Evolutionary conservation across 139 green algal species (phyloP), one percentile per base, ranked within the genome.

Genomic region (Coelastrella sp.): DNA sequence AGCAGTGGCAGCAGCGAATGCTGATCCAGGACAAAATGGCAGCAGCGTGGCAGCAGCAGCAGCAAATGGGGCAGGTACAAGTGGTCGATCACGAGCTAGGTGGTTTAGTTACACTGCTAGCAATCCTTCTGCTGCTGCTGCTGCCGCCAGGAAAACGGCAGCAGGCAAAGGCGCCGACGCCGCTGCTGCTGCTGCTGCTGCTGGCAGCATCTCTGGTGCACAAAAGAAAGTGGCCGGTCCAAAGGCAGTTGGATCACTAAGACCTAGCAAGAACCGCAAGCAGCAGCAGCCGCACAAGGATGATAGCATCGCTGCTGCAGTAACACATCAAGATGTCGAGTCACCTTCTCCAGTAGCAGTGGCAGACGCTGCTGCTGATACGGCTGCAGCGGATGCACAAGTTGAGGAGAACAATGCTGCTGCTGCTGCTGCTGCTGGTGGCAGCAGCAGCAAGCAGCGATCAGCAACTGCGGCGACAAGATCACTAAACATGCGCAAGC

Each of bases 381-480:
- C 13, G 27, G 30, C 32, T 35, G 48, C 34, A 21, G 35, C 32
- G 2, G 67, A 51, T 6, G 17, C 17, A 6, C 27, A 27, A 11
- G 13, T 3, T 79, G 72, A 8, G 11, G 45, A 2, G 11, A 13
- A 57, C 45, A 57, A 13, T 69, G 50, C 11, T 67, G 59, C 53
- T 72, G 40, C n/a, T 48, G 50, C 19, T 38, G 37, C 19, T 80
- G 50, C 45, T 57, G 45, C 78, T 38, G 35, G 8, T 8, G 43
- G 53, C 43, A 0, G 85, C 79, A 3, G 71, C 80, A 15, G 73
- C 32, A 64, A 48, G 84, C 84, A 71, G 67, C n/a, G n/a, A n/a
- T n/a, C 66, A 67, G 66, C 43, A 5, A 50, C 2, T 19, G 38
- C 77, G 21, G 59, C 77, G 9, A 34, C 25, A 27, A 53, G 35